Evolutionary conservation across 352 stramenopile species (phyloP), one percentile per base, ranked within the genome.

Genomic region (Phytophthora ohioensis): DNA sequence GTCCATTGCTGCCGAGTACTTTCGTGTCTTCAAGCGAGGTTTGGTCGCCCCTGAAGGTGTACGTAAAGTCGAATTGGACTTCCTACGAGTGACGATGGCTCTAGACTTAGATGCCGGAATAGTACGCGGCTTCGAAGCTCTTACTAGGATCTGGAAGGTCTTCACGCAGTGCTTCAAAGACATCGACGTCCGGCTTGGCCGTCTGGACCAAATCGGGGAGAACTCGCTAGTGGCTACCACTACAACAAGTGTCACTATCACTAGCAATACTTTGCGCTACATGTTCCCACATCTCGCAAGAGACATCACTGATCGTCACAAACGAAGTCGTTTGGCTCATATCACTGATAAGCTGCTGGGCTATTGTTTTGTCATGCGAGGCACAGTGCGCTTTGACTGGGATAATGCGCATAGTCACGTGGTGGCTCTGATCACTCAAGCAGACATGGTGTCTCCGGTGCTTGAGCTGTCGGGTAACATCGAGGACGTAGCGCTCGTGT

Each of bases 81-180:
- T 51, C 30, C 27, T 61, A 6, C 38, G 15, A 32, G 21, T 39
- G 5, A 60, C 38, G 27, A 60, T 60, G 53, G 35, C 34, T 4
- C 8, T 10, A 13, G 54, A 51, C 15, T 17, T 60, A 12, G 53
- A 52, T 17, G 54, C 41, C 15, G 42, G 42, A 31, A 62, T 41
- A 21, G 39, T 62, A 3, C 11, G 32, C 9, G 55, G 55, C 15
- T 52, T 52, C 12, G 55, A 43, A 8, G 41, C 39, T 3, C 21
- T 53, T 5, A 41, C 31, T 2, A 62, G 41, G 39, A 62, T 53
- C 55, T 53, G 55, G 55, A 52, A 53, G 15, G 27, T 48, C 15
- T 61, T 61, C 13, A 61, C 39, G 3, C 54, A 43, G 1, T 32
- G 9, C 13, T 61, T 61, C 30, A 13, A 39, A 31, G 27, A 61